phyloP scores from a whole-genome alignment of 176 grass and related monocot genomes.

The Aegilops tauschii region DNA sequence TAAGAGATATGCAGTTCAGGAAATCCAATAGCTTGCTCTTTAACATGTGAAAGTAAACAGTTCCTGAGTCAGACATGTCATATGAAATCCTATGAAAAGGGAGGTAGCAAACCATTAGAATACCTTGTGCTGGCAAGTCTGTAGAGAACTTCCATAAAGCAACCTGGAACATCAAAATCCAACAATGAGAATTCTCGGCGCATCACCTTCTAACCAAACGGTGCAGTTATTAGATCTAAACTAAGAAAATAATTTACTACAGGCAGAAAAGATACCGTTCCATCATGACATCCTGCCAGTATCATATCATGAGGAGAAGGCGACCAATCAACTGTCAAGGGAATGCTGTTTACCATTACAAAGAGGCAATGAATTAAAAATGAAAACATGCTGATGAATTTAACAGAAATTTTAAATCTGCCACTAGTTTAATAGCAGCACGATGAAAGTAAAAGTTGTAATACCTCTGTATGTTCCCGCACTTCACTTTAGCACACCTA shows the following conservation, averaged over 20 bases:
- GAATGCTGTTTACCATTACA: slow-evolving; percentile 85
- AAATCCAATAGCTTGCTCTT: slow-evolving; percentile 21
- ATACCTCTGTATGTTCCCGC: slow-evolving; percentile 78
- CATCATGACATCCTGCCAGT: slow-evolving; percentile 97
- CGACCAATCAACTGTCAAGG: slow-evolving; percentile 95
- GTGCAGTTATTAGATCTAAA: neutral
- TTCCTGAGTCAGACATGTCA: slow-evolving; percentile 13
- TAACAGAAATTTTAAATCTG: slow-evolving; percentile 8
- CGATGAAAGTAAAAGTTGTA: slow-evolving; percentile 27
- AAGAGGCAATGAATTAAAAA: slow-evolving; percentile 54
- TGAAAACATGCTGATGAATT: slow-evolving; percentile 34
- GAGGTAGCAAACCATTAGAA: neutral
- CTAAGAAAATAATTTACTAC: slow-evolving; percentile 25
- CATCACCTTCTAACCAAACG: slow-evolving; percentile 23
- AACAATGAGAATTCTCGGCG: slow-evolving; percentile 9
- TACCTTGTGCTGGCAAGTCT: slow-evolving; percentile 64
- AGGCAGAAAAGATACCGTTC: slow-evolving; percentile 58
- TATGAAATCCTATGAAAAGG: slow-evolving; percentile 9
- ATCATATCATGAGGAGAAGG: slow-evolving; percentile 83
- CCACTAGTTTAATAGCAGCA: slow-evolving; percentile 28
- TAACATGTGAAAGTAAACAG: neutral
- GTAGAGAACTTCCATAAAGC: slow-evolving; percentile 83
- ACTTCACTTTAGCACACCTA: slow-evolving; percentile 73
- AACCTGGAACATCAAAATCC: slow-evolving; percentile 54
- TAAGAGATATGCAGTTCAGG: slow-evolving; percentile 12